Base-by-base conservation (phyloP, 1,284 basidiomycete genomes). In the Leccinum fuscescens region DNA sequence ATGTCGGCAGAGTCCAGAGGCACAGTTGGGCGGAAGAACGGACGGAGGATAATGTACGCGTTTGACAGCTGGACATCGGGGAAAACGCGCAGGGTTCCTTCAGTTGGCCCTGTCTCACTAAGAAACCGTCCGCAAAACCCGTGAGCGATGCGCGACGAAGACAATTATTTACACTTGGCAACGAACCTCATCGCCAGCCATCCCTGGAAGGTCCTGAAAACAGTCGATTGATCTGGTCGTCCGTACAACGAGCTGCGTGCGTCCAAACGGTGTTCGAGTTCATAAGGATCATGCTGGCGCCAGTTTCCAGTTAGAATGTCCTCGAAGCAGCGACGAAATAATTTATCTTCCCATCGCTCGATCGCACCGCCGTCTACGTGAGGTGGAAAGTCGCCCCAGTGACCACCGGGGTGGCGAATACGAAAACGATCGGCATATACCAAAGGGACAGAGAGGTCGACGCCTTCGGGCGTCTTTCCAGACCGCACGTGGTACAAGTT, bases 171-270 rank as follows among this genome's bases (percentile, higher is more conserved):
- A 27, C 35, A 15, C 12, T 22, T 48, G 20, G 6, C 2, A 24
- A 59, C 69, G 14, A 33, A 86, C 85, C 82, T 86, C 74, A 90
- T 77, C 2, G 87, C 81, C 24, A 88, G 73, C 88, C 88, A 89
- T 31, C 90, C 90, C 71, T 95, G 93, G 76, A 91, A 90, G 0
- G 91, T 89, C 54, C 92, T 79, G 75, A 94, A 93, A 4, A 94
- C 83, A 42, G 77, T 85, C 7, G 85, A 77, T 77, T 86, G 86
- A 65, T 79, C 82, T 3, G 83, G 80, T 15, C 85, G 72, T 37
- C 81, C 78, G 69, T 90, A 89, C 52, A 90, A 66, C 20, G 86
- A 87, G 33, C 76, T 84, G 27, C 81, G 74, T 2, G 86, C 88
- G 51, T 84, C 73, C 50, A 91, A 75, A n/a, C 88, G 81, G 37